A percentile compares a stretch with the other conserved stretches of the same genome.
These are phyloP conservation scores for Candida qinlingensis DNA, from an alignment of 805 yeast genomes.

Conservation along the genomic window DNA sequence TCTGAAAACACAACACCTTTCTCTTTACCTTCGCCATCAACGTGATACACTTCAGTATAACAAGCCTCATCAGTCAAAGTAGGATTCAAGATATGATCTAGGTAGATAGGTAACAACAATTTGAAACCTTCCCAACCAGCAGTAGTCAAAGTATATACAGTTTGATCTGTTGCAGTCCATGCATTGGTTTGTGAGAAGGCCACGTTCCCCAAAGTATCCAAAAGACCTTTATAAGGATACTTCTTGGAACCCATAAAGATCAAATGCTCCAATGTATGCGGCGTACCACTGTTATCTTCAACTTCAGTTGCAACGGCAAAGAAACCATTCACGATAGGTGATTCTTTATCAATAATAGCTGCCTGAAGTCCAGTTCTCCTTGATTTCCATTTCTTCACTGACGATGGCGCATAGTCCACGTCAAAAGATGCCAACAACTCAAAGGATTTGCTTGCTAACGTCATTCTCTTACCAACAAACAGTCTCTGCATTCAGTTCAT, in stretches of 20 bases:
- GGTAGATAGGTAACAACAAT: slow-evolving; percentile 75
- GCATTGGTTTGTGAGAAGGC: slow-evolving; percentile 89
- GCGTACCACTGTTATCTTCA: slow-evolving; percentile 81
- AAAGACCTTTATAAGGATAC: slow-evolving; percentile 85
- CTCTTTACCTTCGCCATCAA: slow-evolving; percentile 86
- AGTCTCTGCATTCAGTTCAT: background rate
- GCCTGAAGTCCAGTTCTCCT: slow-evolving; percentile 76
- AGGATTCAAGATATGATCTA: slow-evolving; percentile 83
- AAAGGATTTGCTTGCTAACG: slow-evolving; percentile 22
- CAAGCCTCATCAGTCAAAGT: slow-evolving; percentile 88
- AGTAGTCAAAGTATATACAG: slow-evolving; percentile 83
- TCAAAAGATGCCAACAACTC: slow-evolving; percentile 46
- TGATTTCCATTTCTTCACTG: slow-evolving; percentile 72
- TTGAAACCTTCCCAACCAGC: slow-evolving; percentile 97
- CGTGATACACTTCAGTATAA: slow-evolving; percentile 89
- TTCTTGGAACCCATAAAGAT: slow-evolving; percentile 90
- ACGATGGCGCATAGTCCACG: slow-evolving; percentile 71
- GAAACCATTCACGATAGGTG: slow-evolving; percentile 89
- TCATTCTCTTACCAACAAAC: background rate
- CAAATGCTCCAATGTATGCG: slow-evolving; percentile 93
- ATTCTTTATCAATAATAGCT: slow-evolving; percentile 68
- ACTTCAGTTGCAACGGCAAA: slow-evolving; percentile 96
- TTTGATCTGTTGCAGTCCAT: slow-evolving; percentile 95
- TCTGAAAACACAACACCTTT: slow-evolving; percentile 96
- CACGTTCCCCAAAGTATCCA: slow-evolving; percentile 81